Base-by-base conservation (phyloP, 2,329 filamentous ascomycete genomes). In the Diaporthe velutina region DNA sequence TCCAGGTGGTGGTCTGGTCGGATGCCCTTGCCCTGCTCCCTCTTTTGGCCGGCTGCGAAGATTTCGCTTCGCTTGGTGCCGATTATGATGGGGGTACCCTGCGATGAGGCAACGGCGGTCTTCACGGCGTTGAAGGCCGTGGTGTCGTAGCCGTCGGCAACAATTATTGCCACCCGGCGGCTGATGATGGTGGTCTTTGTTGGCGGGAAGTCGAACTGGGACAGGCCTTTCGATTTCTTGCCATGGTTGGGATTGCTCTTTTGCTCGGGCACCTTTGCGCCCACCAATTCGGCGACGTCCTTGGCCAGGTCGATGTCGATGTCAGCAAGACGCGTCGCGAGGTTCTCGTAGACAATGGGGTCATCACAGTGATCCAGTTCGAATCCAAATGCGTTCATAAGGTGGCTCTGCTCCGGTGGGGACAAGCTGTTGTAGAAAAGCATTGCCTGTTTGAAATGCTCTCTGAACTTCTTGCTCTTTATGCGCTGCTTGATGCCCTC, bases 291-390 rank as follows among this genome's bases (percentile, higher is more conserved):
- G 1, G 93, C 93, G 1, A 96, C 93, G 0, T 86, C 84, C 80
- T 93, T 89, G 0, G 94, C 93, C 0, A 97, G 90, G 0, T 85
- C 86, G 0, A 95, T 84, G 74, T 95, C 92, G 70, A 97, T 95
- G 50, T 96, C 93, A 1, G 90, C 87, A 0, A 97, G 86, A 1
- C 94, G 90, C 76, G 91, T 83, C 1, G 90, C 90, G 82, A 96
- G 88, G 38, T 93, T 90, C 76, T 93, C 89, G 82, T 95, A 96
- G 0, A 97, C 94, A 13, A 93, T 82, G 0, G 92, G 90, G 55
- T 97, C 94, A 30, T 96, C 93, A 80, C 94, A 97, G 82, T 96
- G 94, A 80, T 95, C 93, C 1, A 97, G 86, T 83, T 95, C 93
- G 79, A 95, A 95, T 4, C 86, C 86, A 15, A 94, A 87, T 0